Percentiles rank a stretch among this genome's conserved stretches.
phyloP scores from a whole-genome alignment of 768 basidiomycete species.

The Kwoniella europaea region DNA sequence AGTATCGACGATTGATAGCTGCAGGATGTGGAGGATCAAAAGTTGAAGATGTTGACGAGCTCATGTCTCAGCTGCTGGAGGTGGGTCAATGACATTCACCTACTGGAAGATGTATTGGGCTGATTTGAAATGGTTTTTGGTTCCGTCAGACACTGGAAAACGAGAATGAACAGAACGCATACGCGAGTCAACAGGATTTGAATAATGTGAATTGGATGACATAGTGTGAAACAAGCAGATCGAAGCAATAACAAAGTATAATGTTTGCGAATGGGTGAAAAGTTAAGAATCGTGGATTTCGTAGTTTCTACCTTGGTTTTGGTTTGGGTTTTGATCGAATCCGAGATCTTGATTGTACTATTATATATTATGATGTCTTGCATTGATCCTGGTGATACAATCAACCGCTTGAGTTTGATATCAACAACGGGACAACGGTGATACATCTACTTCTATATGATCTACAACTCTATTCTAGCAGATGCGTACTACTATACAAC shows the following conservation, averaged over 20 bases:
- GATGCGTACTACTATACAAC: not conserved
- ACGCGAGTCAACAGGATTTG: not conserved
- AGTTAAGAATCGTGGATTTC: conserved; percentile 2
- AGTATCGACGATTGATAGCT: conserved; percentile 85
- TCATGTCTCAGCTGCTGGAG: conserved; percentile 83
- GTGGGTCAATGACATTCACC: conserved; percentile 33
- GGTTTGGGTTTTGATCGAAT: not conserved
- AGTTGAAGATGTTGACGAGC: conserved; percentile 83
- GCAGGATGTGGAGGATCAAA: conserved; percentile 85
- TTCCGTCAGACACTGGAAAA: conserved; percentile 29
- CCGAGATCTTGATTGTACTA: not conserved
- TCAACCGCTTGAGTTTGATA: not conserved
- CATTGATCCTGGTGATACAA: conserved; percentile 11
- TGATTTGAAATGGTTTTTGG: not conserved
- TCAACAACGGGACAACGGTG: not conserved
- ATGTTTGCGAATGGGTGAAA: not conserved
- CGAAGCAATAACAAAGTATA: not conserved
- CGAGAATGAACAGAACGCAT: conserved; percentile 18
- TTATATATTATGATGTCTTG: not conserved
- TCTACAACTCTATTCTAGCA: not conserved
- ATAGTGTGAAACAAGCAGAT: not conserved
- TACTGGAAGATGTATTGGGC: not conserved
- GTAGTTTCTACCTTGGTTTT: not conserved
- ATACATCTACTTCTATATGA: not conserved
- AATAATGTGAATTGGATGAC: conserved; percentile 14